Conservation (phyloP, 352 stramenopile genomes). For the Globisporangium canariense region DNA sequence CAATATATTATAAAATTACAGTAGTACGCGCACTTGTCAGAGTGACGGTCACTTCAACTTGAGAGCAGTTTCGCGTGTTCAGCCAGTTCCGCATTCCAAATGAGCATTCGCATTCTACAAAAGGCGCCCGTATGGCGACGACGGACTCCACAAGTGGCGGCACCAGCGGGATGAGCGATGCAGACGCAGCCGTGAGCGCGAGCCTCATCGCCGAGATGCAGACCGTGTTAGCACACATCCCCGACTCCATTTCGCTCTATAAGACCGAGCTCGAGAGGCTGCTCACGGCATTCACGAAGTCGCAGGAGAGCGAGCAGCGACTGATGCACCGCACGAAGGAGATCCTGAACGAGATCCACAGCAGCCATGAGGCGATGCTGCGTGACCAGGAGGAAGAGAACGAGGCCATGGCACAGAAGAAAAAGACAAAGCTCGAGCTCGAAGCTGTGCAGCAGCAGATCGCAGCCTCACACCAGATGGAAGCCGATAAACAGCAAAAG, state of each 20-base stretch:
- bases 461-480: conserved; percentile 44
- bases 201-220: conserved; percentile 67
- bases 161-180: neutral
- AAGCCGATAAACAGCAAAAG: conserved; percentile 73
- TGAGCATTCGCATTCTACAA: neutral
- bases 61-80: neutral
- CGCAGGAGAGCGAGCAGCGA: conserved; percentile 77
- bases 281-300: conserved; percentile 68
- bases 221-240: conserved; percentile 57
- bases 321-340: conserved; percentile 67
- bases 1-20: neutral
- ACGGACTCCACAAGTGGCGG: neutral
- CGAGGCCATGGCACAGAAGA: conserved; percentile 63
- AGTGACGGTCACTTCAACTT: conserved; percentile 6
- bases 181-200: conserved; percentile 11
- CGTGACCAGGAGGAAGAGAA: conserved; percentile 80
- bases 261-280: conserved; percentile 80
- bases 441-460: conserved; percentile 70
- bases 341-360: conserved; percentile 71
- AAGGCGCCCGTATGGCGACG: neutral
- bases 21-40: neutral
- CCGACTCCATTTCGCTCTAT: conserved; percentile 70
- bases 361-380: conserved; percentile 67
- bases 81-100: neutral
- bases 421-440: conserved; percentile 69